Evolutionary conservation across 192 early-diverging fungal species (phyloP).

Genomic region (Cetraspora pellucida): DNA sequence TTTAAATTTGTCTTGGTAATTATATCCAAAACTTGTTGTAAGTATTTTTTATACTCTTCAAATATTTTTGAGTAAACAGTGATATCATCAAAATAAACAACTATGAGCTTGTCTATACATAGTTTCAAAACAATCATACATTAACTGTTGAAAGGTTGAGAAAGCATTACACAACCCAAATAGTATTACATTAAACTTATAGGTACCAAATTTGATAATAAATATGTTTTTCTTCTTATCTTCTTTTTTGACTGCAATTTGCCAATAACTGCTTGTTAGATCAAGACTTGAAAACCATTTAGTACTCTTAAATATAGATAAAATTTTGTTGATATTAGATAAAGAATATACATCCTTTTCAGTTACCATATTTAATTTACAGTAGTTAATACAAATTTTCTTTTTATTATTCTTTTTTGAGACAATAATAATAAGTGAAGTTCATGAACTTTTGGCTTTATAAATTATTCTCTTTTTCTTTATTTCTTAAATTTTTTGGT

Average conservation of each 20-base stretch:
- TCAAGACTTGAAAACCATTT: slow-evolving; percentile 46
- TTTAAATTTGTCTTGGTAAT: background rate
- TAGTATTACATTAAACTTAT: slow-evolving; percentile 44
- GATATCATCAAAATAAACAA: slow-evolving; percentile 53
- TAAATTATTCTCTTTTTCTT: background rate
- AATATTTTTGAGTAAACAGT: slow-evolving; percentile 39
- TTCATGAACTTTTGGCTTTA: background rate
- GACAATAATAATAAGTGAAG: slow-evolving; percentile 40
- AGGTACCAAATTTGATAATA: slow-evolving; percentile 39
- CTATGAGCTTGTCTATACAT: slow-evolving; percentile 30
- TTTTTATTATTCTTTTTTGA: slow-evolving; percentile 51
- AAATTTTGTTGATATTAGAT: slow-evolving; percentile 49
- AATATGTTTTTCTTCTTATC: slow-evolving; percentile 40
- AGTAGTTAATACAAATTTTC: too few species aligned
- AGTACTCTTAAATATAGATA: slow-evolving; percentile 38
- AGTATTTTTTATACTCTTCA: slow-evolving; percentile 41
- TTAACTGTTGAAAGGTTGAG: slow-evolving; percentile 40
- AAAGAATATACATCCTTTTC: slow-evolving; percentile 46
- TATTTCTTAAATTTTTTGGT: background rate
- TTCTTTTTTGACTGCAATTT: slow-evolving; percentile 29
- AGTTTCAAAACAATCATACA: slow-evolving; percentile 43
- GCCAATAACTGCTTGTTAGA: slow-evolving; percentile 33
- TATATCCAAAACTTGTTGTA: background rate
- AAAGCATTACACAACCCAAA: slow-evolving; percentile 49
- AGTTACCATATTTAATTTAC: slow-evolving; percentile 46